Evolutionary conservation across 192 early-diverging fungal species (phyloP).

Genomic region (Entrophospora sp.): DNA sequence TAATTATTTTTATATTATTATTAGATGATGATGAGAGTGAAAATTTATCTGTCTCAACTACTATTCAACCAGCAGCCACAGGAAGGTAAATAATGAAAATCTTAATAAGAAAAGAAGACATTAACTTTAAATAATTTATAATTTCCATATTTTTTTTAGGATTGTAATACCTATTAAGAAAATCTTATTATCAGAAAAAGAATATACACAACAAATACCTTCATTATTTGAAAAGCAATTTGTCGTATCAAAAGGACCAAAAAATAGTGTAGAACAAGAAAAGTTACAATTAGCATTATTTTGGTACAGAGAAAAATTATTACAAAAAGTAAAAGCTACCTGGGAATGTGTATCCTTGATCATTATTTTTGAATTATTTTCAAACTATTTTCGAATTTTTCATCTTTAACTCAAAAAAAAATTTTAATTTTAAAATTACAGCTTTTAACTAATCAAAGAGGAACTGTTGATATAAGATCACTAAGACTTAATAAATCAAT

Average conservation of each 20-base stretch:
- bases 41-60: background rate
- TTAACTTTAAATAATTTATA: background rate
- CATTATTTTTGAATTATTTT: background rate
- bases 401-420: background rate
- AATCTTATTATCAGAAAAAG: conserved; percentile 41
- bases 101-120: background rate
- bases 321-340: conserved; percentile 40
- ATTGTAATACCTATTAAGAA: conserved; percentile 61
- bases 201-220: conserved; percentile 52
- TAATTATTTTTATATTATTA: conserved; percentile 23
- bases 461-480: conserved; percentile 45
- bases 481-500: conserved; percentile 45
- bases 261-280: conserved; percentile 45
- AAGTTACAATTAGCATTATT: conserved; percentile 48
- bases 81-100: background rate
- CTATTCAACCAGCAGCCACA: conserved; percentile 27
- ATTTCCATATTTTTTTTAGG: conserved; percentile 23
- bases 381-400: background rate
- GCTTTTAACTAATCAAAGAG: conserved; percentile 19
- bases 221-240: conserved; percentile 68
- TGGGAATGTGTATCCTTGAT: conserved; percentile 35
- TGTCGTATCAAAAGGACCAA: conserved; percentile 54
- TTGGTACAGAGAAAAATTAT: conserved; percentile 65
- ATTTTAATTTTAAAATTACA: background rate
- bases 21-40: background rate